These are phyloP conservation scores for Nemania sp. DNA, from an alignment of 2,329 filamentous ascomycete species.

Conservation along the genomic window DNA sequence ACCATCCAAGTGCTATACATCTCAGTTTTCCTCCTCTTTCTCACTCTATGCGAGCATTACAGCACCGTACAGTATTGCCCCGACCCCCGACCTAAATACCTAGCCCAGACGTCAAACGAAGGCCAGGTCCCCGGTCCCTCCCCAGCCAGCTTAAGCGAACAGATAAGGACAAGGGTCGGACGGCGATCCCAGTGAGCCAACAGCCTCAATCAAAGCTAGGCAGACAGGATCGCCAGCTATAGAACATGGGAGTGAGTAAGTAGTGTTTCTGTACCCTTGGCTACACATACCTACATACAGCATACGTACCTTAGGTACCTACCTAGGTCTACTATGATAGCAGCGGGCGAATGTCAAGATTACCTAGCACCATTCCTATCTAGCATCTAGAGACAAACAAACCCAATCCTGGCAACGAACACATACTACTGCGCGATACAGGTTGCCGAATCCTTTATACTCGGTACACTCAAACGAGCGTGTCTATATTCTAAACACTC, in stretches of 20 bases:
- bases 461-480: conserved; percentile 8
- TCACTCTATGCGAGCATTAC: background rate
- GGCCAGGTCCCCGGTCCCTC: conserved; percentile 12
- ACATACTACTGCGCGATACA: conserved; percentile 6
- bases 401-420: background rate
- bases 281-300: background rate
- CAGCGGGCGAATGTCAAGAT: conserved; percentile 4
- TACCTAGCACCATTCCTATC: background rate
- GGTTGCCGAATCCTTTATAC: background rate
- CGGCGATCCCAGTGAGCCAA: conserved; percentile 30
- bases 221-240: conserved; percentile 1
- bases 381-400: background rate
- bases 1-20: too few relatives aligned
- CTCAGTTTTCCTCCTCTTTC: background rate
- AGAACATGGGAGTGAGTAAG: background rate
- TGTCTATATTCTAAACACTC: background rate
- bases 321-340: too few relatives aligned
- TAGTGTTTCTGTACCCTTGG: background rate
- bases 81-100: conserved; percentile 3
- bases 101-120: conserved; percentile 9
- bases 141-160: conserved; percentile 32
- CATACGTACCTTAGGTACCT: too few relatives aligned
- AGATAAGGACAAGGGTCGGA: conserved; percentile 29
- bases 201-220: conserved; percentile 3
- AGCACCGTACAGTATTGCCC: background rate